These are phyloP conservation scores for Termitomyces sp. DNA, from an alignment of 768 basidiomycete genomes.

Conservation along the genomic window DNA sequence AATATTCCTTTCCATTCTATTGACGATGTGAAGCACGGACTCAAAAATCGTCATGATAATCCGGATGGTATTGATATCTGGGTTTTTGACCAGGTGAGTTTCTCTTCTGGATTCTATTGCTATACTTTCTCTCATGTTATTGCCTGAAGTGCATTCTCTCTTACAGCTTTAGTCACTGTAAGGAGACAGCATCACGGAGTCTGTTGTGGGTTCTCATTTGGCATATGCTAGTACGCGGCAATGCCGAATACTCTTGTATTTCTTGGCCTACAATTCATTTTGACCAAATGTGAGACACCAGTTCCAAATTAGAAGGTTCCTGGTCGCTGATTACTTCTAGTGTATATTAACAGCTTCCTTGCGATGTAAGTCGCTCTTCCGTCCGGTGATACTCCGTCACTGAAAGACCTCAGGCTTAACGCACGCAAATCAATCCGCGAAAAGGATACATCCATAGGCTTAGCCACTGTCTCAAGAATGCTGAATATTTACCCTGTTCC, in stretches of 20 bases:
- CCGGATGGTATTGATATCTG: conserved; percentile 17
- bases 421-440: conserved; percentile 14
- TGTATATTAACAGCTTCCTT: conserved; percentile 26
- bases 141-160: conserved; percentile 9
- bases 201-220: not conserved
- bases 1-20: not conserved
- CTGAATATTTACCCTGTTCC: conserved; percentile 11
- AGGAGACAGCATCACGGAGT: not conserved
- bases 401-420: conserved; percentile 14
- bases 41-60: conserved; percentile 14
- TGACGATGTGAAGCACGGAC: conserved; percentile 10
- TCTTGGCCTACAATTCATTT: conserved; percentile 13
- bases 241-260: conserved; percentile 16
- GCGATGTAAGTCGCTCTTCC: conserved; percentile 18
- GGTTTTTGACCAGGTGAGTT: conserved; percentile 15
- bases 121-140: not conserved
- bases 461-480: conserved; percentile 9
- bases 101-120: not conserved
- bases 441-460: conserved; percentile 1
- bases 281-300: conserved; percentile 13
- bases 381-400: not conserved
- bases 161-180: conserved; percentile 14
- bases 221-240: conserved; percentile 4
- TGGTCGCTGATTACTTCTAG: conserved; percentile 5
- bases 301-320: not conserved